These are phyloP conservation scores for Candida tropicalis DNA, from an alignment of 1,139 yeast genomes.

Conservation along the genomic window DNA sequence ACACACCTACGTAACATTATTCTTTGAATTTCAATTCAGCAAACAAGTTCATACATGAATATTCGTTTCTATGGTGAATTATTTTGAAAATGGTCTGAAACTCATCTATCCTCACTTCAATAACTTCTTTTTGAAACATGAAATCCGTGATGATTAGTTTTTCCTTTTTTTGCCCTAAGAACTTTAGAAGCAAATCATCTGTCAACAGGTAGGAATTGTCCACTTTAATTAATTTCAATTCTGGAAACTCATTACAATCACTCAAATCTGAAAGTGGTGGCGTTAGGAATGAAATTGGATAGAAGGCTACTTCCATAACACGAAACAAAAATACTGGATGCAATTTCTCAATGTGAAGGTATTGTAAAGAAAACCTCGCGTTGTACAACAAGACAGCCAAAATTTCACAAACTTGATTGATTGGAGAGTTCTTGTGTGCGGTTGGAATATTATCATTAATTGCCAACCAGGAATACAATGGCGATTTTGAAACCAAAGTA, in stretches of 20 bases:
- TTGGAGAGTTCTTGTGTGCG: slow-evolving; percentile 9
- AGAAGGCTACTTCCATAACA: slow-evolving; percentile 5
- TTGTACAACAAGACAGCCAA: slow-evolving; percentile 3
- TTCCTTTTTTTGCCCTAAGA: slow-evolving; percentile 6
- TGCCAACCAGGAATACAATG: slow-evolving; percentile 9
- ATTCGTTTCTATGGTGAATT: neutral
- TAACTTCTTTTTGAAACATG: slow-evolving; percentile 7
- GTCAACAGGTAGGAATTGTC: slow-evolving; percentile 12
- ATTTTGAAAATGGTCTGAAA: neutral
- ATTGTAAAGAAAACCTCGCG: slow-evolving; percentile 3
- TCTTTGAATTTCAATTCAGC: slow-evolving; percentile 2
- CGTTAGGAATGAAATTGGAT: slow-evolving; percentile 1
- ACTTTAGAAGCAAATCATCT: slow-evolving; percentile 5
- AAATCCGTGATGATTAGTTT: slow-evolving; percentile 2
- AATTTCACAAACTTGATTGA: slow-evolving; percentile 4
- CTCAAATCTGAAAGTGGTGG: neutral
- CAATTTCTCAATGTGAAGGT: slow-evolving; percentile 6
- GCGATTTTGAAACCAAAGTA: slow-evolving; percentile 1
- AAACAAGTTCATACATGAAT: neutral
- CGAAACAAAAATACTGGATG: slow-evolving; percentile 10
- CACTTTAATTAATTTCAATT: slow-evolving; percentile 4
- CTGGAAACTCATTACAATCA: slow-evolving; percentile 8
- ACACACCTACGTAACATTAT: neutral
- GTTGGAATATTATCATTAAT: slow-evolving; percentile 8
- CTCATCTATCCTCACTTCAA: neutral